These are phyloP conservation scores for Monotropa hypopitys DNA, from an alignment of 179 eudicot species.

Conservation along the genomic window DNA sequence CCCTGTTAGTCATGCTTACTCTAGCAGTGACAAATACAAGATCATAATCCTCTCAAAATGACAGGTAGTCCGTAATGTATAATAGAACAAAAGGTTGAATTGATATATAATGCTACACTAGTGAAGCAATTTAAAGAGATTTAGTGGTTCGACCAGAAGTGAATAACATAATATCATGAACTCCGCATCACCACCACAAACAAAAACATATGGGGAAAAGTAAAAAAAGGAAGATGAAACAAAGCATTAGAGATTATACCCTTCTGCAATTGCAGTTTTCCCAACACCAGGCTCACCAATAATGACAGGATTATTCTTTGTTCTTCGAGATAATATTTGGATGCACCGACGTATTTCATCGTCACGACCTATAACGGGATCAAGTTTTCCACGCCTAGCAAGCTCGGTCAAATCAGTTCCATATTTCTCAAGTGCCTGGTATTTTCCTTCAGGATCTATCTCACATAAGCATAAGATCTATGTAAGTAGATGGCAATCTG, in stretches of 20 bases:
- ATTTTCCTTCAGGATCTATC: conserved; percentile 88
- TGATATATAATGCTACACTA: background rate
- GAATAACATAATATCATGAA: background rate
- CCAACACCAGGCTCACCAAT: conserved; percentile 99
- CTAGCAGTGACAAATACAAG: too few relatives aligned
- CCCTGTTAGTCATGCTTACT: too few relatives aligned
- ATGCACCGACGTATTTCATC: conserved; percentile 98
- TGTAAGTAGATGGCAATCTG: background rate
- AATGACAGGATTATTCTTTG: conserved; percentile 95
- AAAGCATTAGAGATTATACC: conserved; percentile 32
- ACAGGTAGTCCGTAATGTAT: too few relatives aligned
- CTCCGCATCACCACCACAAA: background rate
- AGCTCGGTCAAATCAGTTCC: conserved; percentile 91
- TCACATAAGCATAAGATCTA: background rate
- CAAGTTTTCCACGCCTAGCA: conserved; percentile 91
- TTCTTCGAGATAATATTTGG: conserved; percentile 80
- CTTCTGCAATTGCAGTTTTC: conserved; percentile 98
- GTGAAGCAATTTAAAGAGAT: background rate
- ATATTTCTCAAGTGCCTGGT: conserved; percentile 87
- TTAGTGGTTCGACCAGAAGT: background rate
- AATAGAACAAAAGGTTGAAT: background rate
- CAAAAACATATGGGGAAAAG: background rate
- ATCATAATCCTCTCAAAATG: too few relatives aligned
- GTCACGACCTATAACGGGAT: conserved; percentile 95
- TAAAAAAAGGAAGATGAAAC: background rate